Evolutionary conservation across 768 basidiomycete genomes (phyloP).

Genomic region (Mycena capillaripes): DNA sequence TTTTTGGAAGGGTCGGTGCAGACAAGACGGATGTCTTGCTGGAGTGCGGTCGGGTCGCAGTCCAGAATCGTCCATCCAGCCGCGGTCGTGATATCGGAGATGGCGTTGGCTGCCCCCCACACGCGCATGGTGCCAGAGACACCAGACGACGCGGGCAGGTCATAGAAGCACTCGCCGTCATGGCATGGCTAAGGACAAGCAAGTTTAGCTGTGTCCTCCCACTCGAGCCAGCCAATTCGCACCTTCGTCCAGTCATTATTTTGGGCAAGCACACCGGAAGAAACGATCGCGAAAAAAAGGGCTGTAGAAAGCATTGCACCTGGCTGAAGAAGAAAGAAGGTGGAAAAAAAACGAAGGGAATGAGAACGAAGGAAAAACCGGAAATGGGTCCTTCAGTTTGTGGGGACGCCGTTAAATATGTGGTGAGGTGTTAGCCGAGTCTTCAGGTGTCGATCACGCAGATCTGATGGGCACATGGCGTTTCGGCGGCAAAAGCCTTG

Average conservation of each 20-base stretch:
- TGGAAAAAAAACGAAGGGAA: not conserved
- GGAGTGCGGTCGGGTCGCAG: conserved; percentile 44
- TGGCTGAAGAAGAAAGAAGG: conserved; percentile 28
- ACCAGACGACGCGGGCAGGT: conserved; percentile 25
- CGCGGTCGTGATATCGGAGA: conserved; percentile 44
- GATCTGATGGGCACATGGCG: not conserved
- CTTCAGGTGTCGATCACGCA: not conserved
- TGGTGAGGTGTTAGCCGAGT: not conserved
- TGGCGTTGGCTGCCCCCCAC: conserved; percentile 37
- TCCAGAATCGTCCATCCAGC: conserved; percentile 55
- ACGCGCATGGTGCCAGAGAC: conserved; percentile 33
- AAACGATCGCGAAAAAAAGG: conserved; percentile 28
- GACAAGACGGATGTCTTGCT: conserved; percentile 46
- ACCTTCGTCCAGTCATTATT: conserved; percentile 36
- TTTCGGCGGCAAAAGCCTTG: too few species aligned
- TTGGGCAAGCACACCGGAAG: conserved; percentile 34
- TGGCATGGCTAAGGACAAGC: conserved; percentile 24
- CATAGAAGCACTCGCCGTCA: conserved; percentile 31
- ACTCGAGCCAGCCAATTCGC: not conserved
- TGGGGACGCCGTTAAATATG: not conserved
- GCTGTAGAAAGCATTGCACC: conserved; percentile 33
- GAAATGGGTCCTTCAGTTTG: not conserved
- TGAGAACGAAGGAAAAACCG: conserved; percentile 5
- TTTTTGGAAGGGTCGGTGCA: conserved; percentile 23
- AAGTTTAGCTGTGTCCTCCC: not conserved